Conservation (phyloP, 2,329 filamentous ascomycete genomes). For the Ophiocordyceps camponoti-floridani region DNA sequence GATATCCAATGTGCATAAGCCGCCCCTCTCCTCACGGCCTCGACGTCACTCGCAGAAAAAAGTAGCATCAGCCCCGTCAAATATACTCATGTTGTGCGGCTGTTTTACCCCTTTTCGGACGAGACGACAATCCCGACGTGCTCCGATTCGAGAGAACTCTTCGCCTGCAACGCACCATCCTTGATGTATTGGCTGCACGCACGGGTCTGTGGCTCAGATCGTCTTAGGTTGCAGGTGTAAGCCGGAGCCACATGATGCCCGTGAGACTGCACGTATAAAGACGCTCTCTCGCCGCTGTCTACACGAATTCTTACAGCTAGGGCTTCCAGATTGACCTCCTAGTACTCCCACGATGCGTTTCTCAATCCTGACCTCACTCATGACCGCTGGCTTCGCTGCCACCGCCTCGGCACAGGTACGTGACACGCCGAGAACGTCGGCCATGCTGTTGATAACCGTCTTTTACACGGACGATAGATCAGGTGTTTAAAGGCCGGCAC, state of each 20-base stretch:
- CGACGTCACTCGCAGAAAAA: too few relatives aligned
- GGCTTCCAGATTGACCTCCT: neutral
- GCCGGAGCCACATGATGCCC: too few relatives aligned
- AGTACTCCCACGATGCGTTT: neutral
- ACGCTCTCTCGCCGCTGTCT: neutral
- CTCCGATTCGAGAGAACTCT: neutral
- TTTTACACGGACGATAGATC: neutral
- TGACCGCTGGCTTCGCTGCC: neutral
- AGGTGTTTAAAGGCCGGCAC: neutral
- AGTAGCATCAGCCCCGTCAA: too few relatives aligned
- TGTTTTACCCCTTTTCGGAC: too few relatives aligned
- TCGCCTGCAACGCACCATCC: neutral
- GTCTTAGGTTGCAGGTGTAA: too few relatives aligned
- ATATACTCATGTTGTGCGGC: too few relatives aligned
- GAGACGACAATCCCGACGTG: neutral
- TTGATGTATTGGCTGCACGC: neutral
- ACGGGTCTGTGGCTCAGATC: too few relatives aligned
- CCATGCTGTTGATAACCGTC: neutral
- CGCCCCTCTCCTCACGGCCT: too few relatives aligned
- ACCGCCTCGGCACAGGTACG: neutral
- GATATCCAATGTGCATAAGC: too few relatives aligned
- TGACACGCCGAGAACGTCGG: neutral
- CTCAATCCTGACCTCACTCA: neutral
- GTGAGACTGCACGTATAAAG: too few relatives aligned
- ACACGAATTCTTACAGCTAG: neutral